Evolutionary conservation across 2,329 filamentous ascomycete genomes (phyloP).

Genomic region (Verticillium longisporum): DNA sequence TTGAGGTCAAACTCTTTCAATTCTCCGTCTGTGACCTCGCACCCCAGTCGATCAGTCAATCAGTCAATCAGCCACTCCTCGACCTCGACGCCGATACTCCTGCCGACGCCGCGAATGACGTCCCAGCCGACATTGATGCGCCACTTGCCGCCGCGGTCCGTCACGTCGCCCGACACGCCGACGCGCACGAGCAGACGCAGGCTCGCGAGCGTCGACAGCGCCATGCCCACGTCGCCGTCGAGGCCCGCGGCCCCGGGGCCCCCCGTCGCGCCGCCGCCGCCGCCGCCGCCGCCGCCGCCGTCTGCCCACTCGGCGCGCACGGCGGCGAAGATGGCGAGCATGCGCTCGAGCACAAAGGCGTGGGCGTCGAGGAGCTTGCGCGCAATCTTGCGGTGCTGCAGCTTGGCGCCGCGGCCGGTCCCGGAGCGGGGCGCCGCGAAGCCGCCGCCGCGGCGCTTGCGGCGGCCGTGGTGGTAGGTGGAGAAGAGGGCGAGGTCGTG

Average conservation of each 20-base stretch:
- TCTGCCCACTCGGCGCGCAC: slow-evolving; percentile 50
- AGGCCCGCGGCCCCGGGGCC: slow-evolving; percentile 27
- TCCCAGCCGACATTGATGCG: slow-evolving; percentile 76
- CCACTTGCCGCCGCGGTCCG: slow-evolving; percentile 69
- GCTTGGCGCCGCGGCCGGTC: slow-evolving; percentile 16
- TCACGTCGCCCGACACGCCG: slow-evolving; percentile 51
- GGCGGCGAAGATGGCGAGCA: slow-evolving; percentile 70
- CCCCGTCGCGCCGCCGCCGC: slow-evolving; percentile 14
- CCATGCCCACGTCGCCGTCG: slow-evolving; percentile 53
- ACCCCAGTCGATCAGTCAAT: neutral
- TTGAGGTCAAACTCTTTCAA: no score
- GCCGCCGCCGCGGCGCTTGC: slow-evolving; percentile 42
- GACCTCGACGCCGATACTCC: slow-evolving; percentile 70
- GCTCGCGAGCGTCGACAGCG: slow-evolving; percentile 66
- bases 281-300: slow-evolving; percentile 10
- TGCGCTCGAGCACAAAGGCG: slow-evolving; percentile 69
- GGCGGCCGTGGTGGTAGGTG: slow-evolving; percentile 52
- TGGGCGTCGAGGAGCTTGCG: slow-evolving; percentile 71
- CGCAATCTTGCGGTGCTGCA: slow-evolving; percentile 64
- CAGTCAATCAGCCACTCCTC: slow-evolving; percentile 70
- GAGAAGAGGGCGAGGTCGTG: slow-evolving; percentile 72
- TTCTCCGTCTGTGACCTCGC: no score
- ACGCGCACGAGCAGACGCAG: slow-evolving; percentile 63
- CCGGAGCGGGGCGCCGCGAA: slow-evolving; percentile 27
- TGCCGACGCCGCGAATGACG: slow-evolving; percentile 60